Evolutionary conservation across 1,284 basidiomycete genomes (phyloP).

Genomic region (Cutaneotrichosporon dermatis): DNA sequence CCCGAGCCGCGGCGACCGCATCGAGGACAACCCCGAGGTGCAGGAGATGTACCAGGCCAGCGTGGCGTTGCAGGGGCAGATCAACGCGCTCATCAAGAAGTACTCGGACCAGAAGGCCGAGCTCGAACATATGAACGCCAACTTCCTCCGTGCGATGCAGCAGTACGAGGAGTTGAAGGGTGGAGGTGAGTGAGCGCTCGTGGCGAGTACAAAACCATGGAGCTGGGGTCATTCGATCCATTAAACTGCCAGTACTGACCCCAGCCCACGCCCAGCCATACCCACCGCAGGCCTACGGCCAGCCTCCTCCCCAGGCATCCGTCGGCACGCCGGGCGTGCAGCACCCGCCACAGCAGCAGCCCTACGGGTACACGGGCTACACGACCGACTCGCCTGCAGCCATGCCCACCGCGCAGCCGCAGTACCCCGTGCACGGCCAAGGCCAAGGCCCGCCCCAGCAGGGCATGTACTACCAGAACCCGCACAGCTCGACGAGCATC

Average conservation of each 20-base stretch:
- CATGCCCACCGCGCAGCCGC: constrained; percentile 3
- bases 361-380: too few species aligned
- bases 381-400: not conserved
- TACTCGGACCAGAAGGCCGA: constrained; percentile 79
- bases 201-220: too few species aligned
- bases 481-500: constrained; percentile 4
- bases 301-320: too few species aligned
- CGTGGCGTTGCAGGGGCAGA: constrained; percentile 85
- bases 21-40: constrained; percentile 92
- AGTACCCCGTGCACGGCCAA: not conserved
- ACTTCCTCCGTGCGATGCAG: constrained; percentile 46
- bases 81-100: constrained; percentile 93
- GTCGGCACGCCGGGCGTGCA: too few species aligned
- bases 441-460: not conserved
- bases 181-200: constrained; percentile 16
- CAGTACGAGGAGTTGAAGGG: constrained; percentile 47
- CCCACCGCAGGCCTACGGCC: constrained; percentile 4
- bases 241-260: not conserved
- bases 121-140: constrained; percentile 50
- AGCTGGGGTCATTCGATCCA: too few species aligned
- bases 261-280: constrained; percentile 9
- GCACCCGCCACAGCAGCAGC: too few species aligned
- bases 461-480: constrained; percentile 10
- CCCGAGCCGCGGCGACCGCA: constrained; percentile 65
- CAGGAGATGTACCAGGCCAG: constrained; percentile 86